phyloP scores from a whole-genome alignment of 495 filamentous ascomycete species.

The Endocarpon pusillum region DNA sequence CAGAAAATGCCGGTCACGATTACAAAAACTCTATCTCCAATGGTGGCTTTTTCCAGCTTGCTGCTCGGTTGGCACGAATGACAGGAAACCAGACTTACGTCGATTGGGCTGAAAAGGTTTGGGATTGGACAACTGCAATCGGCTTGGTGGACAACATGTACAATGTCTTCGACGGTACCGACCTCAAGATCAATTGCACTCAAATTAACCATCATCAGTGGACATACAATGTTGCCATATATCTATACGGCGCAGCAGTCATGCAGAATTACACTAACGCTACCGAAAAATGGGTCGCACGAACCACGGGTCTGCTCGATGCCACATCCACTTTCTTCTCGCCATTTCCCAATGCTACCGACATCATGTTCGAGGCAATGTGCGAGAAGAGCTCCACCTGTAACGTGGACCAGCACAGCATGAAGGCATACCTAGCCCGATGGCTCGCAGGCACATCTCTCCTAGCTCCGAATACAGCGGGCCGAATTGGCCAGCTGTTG shows the following conservation, averaged over 20 bases:
- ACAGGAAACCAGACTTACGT: slow-evolving; percentile 63
- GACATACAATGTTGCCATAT: slow-evolving; percentile 63
- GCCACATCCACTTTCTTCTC: slow-evolving; percentile 38
- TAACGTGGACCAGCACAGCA: slow-evolving; percentile 23
- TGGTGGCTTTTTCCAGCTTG: slow-evolving; percentile 67
- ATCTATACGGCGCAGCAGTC: slow-evolving; percentile 52
- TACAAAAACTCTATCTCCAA: slow-evolving; percentile 72
- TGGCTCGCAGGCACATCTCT: slow-evolving; percentile 24
- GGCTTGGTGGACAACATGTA: slow-evolving; percentile 36
- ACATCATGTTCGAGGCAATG: slow-evolving; percentile 24
- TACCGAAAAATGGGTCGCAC: slow-evolving; percentile 31
- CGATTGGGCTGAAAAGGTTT: slow-evolving; percentile 56
- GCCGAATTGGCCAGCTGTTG: slow-evolving; percentile 14
- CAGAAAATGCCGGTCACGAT: slow-evolving; percentile 63
- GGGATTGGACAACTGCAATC: slow-evolving; percentile 45
- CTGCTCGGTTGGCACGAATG: slow-evolving; percentile 54
- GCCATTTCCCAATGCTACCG: slow-evolving; percentile 16
- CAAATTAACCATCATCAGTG: slow-evolving; percentile 48
- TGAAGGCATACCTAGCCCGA: slow-evolving; percentile 29
- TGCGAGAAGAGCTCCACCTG: slow-evolving; percentile 22
- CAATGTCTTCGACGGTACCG: slow-evolving; percentile 51
- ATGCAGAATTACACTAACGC: slow-evolving; percentile 57
- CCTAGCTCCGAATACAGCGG: slow-evolving; percentile 20
- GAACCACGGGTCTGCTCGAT: slow-evolving; percentile 34
- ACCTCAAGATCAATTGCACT: slow-evolving; percentile 37